Evolutionary conservation across 306 rosid species (phyloP).

Genomic region (Cucumis melo): DNA sequence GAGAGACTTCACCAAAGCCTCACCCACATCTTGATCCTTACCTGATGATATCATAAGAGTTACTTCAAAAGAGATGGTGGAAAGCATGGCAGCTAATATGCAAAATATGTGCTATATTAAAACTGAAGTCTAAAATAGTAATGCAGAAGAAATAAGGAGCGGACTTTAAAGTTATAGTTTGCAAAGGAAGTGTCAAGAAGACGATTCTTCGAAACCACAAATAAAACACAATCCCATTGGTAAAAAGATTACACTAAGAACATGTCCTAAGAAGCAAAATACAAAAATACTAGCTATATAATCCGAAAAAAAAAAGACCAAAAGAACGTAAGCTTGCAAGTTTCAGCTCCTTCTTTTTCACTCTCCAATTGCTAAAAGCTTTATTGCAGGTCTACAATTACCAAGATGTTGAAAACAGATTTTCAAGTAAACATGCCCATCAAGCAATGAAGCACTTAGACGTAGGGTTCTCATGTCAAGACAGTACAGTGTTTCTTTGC

Average conservation of each 20-base stretch:
- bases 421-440: background rate
- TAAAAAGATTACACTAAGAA: background rate
- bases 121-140: background rate
- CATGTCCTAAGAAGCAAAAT: background rate
- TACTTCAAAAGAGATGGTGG: constrained; percentile 9
- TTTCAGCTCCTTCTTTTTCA: background rate
- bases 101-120: background rate
- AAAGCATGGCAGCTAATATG: background rate
- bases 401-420: background rate
- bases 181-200: background rate
- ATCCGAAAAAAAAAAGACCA: background rate
- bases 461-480: background rate
- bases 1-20: constrained; percentile 61
- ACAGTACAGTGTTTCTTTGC: background rate
- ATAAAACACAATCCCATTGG: too few species aligned
- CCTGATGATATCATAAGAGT: constrained; percentile 31
- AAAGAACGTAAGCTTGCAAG: background rate
- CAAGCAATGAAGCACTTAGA: background rate
- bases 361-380: background rate
- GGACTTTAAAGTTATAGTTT: background rate
- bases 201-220: background rate
- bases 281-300: background rate
- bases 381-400: background rate
- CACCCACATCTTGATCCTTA: constrained; percentile 65
- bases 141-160: background rate